Percentiles rank a stretch among this genome's conserved stretches.
phyloP scores from a whole-genome alignment of 2,329 filamentous ascomycete genomes.

The Furcasterigmium furcatum region DNA sequence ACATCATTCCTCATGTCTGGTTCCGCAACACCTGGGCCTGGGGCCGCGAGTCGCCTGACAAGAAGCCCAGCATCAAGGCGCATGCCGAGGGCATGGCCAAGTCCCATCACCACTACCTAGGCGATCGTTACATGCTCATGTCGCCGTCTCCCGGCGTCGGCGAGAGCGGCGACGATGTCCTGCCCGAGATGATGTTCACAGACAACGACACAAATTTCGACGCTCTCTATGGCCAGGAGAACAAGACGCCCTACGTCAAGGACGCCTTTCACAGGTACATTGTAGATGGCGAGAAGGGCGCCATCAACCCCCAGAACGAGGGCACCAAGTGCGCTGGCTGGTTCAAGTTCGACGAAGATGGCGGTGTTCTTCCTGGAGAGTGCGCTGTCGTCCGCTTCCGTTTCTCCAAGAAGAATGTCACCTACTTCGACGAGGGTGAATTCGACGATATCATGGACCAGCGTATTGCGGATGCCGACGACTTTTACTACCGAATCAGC shows the following conservation, averaged over 20 bases:
- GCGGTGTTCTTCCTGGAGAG: constrained; percentile 84
- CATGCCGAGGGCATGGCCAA: constrained; percentile 65
- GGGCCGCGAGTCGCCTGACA: constrained; percentile 72
- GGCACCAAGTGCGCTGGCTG: constrained; percentile 91
- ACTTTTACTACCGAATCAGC: constrained; percentile 92
- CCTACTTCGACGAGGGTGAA: constrained; percentile 85
- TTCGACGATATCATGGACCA: constrained; percentile 90
- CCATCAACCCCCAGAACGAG: constrained; percentile 73
- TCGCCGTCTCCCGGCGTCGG: constrained; percentile 89
- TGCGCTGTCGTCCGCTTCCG: constrained; percentile 95
- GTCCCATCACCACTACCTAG: constrained; percentile 76
- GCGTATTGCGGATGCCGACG: constrained; percentile 84
- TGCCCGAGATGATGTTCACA: constrained; percentile 84
- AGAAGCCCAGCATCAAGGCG: constrained; percentile 76
- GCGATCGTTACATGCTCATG: constrained; percentile 77
- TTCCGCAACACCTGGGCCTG: constrained; percentile 98
- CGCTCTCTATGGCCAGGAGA: constrained; percentile 71
- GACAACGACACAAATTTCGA: constrained; percentile 93
- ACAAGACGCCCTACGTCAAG: constrained; percentile 83
- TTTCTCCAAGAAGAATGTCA: constrained; percentile 70
- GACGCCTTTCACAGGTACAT: constrained; percentile 92
- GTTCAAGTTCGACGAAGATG: constrained; percentile 87
- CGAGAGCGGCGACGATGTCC: constrained; percentile 73
- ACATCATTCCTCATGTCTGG: constrained; percentile 94
- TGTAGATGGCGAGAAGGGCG: constrained; percentile 74